Percentiles rank a stretch among this genome's conserved stretches.
These are phyloP conservation scores for Ammopiptanthus mongolicus DNA, from an alignment of 306 rosid genomes.

Conservation along the genomic window DNA sequence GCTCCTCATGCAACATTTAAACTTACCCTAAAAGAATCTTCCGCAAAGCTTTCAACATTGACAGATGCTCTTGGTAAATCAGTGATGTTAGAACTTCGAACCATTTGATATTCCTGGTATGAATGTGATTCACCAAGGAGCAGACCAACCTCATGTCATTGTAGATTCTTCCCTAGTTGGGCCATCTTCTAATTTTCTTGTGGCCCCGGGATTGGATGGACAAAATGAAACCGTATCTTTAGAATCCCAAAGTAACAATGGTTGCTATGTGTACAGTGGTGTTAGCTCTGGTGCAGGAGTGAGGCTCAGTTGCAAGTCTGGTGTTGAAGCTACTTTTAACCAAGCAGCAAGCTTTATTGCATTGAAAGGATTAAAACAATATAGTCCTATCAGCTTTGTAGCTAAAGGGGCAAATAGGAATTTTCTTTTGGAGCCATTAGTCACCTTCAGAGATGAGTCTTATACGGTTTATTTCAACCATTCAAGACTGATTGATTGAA, in stretches of 20 bases:
- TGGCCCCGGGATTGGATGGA: slow-evolving; percentile 68
- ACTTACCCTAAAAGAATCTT: slow-evolving; percentile 35
- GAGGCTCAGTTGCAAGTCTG: slow-evolving; percentile 52
- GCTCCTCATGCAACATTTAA: slow-evolving; percentile 65
- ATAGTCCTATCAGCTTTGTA: slow-evolving; percentile 71
- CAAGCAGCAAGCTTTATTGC: slow-evolving; percentile 60
- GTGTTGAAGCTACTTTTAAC: slow-evolving; percentile 25
- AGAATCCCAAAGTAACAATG: slow-evolving; percentile 45
- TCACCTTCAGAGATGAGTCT: slow-evolving; percentile 55
- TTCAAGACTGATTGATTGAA: slow-evolving; percentile 28
- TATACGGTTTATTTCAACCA: slow-evolving; percentile 74
- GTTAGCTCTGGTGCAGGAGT: slow-evolving; percentile 22
- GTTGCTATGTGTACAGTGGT: slow-evolving; percentile 52
- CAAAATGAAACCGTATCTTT: slow-evolving; percentile 44
- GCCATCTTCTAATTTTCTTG: slow-evolving; percentile 33
- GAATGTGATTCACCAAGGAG: slow-evolving; percentile 49
- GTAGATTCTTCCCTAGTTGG: slow-evolving; percentile 11
- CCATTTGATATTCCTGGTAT: slow-evolving; percentile 70
- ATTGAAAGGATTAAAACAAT: slow-evolving; percentile 42
- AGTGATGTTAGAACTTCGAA: slow-evolving; percentile 75
- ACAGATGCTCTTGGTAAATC: slow-evolving; percentile 21
- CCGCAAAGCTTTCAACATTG: not conserved
- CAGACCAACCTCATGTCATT: slow-evolving; percentile 37
- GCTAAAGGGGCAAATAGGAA: slow-evolving; percentile 57
- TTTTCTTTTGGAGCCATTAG: slow-evolving; percentile 69